Evolutionary conservation across 139 green algal genomes (phyloP), one percentile per base, ranked within the genome.

Genomic region (Chlamydomonas sphaeroides): DNA sequence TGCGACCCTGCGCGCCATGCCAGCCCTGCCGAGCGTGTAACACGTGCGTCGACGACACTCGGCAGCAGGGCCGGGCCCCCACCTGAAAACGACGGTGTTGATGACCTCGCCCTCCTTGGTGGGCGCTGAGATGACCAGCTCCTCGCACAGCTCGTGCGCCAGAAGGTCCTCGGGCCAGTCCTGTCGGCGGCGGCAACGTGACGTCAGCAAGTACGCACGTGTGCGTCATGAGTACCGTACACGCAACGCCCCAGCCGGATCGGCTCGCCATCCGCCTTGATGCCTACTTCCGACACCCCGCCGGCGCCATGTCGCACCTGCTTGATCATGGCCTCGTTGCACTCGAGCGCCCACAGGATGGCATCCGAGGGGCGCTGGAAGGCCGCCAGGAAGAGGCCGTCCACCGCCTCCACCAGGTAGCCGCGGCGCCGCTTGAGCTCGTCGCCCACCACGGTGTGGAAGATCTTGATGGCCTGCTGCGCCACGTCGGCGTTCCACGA

Each of bases 371-470:
- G 86, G 41, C 61, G 62, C 73, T 79, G 87, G 36, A 85, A 91
- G 63, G 80, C 63, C 26, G 84, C 71, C 67, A 91, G 81, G 65
- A 89, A 87, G 48, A 91, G 68, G 4, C 87, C 87, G 74, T 91
- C 87, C 70, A 85, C 84, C 41, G 77, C 84, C 80, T 91, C 87
- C n/a, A 89, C 80, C 80, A 79, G 80, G 45, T 53, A 53, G 11
- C 45, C 45, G 45, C 45, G 45, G 42, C 65, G 57, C 4, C 38
- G 51, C 67, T 79, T 78, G 25, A 89, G 78, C 78, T 83, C 56
- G 63, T 84, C 65, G 14, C 71, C 65, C 51, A 85, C 78, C n/a
- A 89, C 71, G 26, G 39, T 79, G 53, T 89, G 84, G 84, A 89
- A 89, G 18, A 79, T 73, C 70, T 79, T 79, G 38, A 89, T 78